These are phyloP conservation scores for Solanum piurae DNA, from an alignment of 257 asterid genomes.

Conservation along the genomic window DNA sequence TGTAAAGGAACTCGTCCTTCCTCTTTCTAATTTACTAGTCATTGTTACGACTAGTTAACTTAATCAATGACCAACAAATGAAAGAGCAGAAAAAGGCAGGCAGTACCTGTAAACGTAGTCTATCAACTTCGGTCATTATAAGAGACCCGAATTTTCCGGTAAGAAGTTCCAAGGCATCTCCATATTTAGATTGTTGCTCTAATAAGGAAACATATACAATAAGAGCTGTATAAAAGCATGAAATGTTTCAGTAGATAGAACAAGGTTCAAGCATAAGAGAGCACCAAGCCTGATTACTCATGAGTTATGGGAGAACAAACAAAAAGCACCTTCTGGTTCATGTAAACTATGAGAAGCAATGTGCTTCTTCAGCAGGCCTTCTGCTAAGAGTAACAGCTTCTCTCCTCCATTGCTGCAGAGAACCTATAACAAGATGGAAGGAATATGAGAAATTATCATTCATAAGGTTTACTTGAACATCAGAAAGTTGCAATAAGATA, in stretches of 20 bases:
- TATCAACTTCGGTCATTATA: constrained; percentile 88
- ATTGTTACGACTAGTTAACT: neutral
- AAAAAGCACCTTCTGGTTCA: constrained; percentile 76
- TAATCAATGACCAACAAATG: neutral
- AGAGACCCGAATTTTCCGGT: constrained; percentile 88
- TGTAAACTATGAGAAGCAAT: constrained; percentile 82
- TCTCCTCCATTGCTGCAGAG: constrained; percentile 72
- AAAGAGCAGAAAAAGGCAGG: constrained; percentile 11
- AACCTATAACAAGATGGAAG: constrained; percentile 41
- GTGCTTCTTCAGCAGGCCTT: constrained; percentile 94
- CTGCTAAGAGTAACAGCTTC: constrained; percentile 76
- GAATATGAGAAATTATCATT: constrained; percentile 10
- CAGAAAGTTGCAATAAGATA: neutral
- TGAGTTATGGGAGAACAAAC: constrained; percentile 9
- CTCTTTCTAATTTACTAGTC: neutral
- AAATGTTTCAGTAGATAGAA: constrained; percentile 22
- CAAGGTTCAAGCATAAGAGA: neutral
- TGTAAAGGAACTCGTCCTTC: neutral
- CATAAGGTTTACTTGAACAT: neutral
- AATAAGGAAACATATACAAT: constrained; percentile 69
- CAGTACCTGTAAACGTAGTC: constrained; percentile 81
- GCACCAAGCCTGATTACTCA: constrained; percentile 7
- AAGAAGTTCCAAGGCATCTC: constrained; percentile 79
- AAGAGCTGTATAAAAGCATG: constrained; percentile 66
- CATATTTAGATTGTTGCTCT: constrained; percentile 81